Evolutionary conservation across 306 rosid species (phyloP), one percentile per base, ranked within the genome.

Genomic region (Hippophae rhamnoides): DNA sequence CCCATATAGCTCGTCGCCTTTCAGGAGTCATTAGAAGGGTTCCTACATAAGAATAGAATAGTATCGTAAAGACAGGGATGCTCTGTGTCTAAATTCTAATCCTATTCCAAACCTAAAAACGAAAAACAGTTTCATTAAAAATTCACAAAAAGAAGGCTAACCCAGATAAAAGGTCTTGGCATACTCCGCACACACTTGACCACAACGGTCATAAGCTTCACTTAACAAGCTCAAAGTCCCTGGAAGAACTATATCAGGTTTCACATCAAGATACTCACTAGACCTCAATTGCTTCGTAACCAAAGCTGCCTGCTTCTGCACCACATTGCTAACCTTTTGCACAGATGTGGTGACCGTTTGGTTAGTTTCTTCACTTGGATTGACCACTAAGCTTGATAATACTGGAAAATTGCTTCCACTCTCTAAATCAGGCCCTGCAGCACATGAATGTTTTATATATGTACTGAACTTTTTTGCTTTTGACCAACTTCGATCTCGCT

Each of bases 171-270:
- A 90, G 4, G 98, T 90, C 64, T 90, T 90, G 52, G 98, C 98
- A 78, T 90, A 90, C 63, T 90, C 98, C 63, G 98, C 90, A 63
- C 98, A 90, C n/a, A 90, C 95, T 65, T 87, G 84, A 58, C 92
- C 95, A 74, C 98, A 87, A 7, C 97, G 80, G 64, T 82, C 80
- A 75, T 81, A 90, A 14, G 98, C 90, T n/a, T 68, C 77, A 69
- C 52, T 74, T 73, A 90, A 72, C 27, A 90, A 72, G 80, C 80
- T 81, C 66, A 76, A 70, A 74, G 77, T 69, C 56, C 57, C 13
- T 6, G 93, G 93, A 50, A 84, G 63, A 74, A 49, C 46, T 65
- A 80, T 72, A 78, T 78, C 87, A 0, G 84, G 86, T 45, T 80
- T 59, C 18, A 72, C 3, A 26, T 60, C 71, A 47, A 76, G 94